Percentiles rank a stretch among this genome's conserved stretches.
Conservation (phyloP, 345 rosid species). For the Eucalyptus polybractea region DNA sequence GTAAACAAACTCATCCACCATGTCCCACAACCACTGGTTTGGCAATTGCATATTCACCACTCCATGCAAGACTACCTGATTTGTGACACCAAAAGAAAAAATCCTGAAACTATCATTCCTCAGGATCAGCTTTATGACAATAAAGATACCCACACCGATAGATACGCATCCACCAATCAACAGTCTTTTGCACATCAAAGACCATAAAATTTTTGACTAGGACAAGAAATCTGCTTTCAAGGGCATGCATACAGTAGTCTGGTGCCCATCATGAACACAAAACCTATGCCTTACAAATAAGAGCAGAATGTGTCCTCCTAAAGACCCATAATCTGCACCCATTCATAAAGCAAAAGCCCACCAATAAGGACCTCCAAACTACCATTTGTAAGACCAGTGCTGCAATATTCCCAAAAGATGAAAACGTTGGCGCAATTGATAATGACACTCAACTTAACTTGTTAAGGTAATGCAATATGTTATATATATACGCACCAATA, state of each 20-base stretch:
- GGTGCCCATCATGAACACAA: not conserved
- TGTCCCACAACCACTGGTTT: conserved; percentile 99
- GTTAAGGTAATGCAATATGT: not conserved
- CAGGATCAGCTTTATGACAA: not conserved
- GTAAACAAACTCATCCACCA: conserved; percentile 99
- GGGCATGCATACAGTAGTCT: not conserved
- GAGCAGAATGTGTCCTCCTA: not conserved
- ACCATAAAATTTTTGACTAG: not conserved
- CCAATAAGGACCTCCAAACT: not conserved
- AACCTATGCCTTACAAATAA: not conserved
- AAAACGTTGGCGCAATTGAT: not conserved
- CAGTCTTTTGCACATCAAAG: not conserved
- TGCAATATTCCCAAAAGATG: not conserved
- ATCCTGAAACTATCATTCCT: not conserved
- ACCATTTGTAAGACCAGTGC: not conserved
- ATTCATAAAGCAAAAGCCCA: not conserved
- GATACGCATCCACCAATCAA: not conserved
- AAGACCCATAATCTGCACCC: not conserved
- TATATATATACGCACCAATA: not conserved
- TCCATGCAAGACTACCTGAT: conserved; percentile 87
- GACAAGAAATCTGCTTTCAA: not conserved
- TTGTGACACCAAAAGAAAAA: not conserved
- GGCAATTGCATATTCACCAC: conserved; percentile 96
- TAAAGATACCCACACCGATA: not conserved
- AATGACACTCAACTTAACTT: not conserved